phyloP scores from a whole-genome alignment of 2,329 filamentous ascomycete genomes.

The Claviceps monticola region DNA sequence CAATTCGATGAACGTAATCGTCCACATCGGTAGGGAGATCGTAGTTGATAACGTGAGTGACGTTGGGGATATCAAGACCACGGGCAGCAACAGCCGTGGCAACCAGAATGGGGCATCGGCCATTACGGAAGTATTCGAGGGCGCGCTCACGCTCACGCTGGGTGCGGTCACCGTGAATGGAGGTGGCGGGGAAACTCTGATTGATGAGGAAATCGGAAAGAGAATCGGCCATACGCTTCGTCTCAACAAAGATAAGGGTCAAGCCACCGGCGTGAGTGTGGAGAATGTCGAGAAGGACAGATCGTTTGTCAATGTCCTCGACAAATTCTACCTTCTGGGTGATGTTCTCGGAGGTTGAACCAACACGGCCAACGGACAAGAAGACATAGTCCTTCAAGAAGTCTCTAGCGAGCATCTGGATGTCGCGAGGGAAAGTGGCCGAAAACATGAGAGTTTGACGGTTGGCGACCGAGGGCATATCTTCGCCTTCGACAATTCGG shows the following conservation, averaged over 20 bases:
- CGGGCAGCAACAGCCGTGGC: conserved; percentile 90
- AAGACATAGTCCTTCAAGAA: conserved; percentile 99
- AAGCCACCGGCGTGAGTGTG: conserved; percentile 84
- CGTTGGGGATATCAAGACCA: conserved; percentile 89
- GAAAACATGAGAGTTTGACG: conserved; percentile 99
- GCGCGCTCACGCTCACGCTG: conserved; percentile 98
- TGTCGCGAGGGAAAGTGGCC: conserved; percentile 96
- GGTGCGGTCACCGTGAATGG: conserved; percentile 95
- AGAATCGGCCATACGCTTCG: conserved; percentile 98
- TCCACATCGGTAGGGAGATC: conserved; percentile 98
- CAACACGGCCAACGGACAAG: conserved; percentile 94
- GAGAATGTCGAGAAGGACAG: conserved; percentile 90
- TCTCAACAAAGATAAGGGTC: conserved; percentile 97
- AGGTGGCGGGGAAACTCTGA: conserved; percentile 94
- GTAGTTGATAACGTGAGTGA: conserved; percentile 97
- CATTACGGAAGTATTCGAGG: conserved; percentile 93
- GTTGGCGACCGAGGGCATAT: conserved; percentile 73
- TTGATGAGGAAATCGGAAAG: conserved; percentile 97
- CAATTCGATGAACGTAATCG: conserved; percentile 97
- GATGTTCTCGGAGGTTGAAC: conserved; percentile 99
- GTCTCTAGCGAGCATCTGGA: conserved; percentile 96
- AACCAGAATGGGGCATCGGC: conserved; percentile 88
- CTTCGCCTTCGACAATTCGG: conserved; percentile 93
- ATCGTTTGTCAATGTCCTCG: conserved; percentile 94
- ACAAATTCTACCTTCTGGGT: conserved; percentile 98